Evolutionary conservation across 495 filamentous ascomycete species (phyloP).

Genomic region (Thermochaetoides thermophila): DNA sequence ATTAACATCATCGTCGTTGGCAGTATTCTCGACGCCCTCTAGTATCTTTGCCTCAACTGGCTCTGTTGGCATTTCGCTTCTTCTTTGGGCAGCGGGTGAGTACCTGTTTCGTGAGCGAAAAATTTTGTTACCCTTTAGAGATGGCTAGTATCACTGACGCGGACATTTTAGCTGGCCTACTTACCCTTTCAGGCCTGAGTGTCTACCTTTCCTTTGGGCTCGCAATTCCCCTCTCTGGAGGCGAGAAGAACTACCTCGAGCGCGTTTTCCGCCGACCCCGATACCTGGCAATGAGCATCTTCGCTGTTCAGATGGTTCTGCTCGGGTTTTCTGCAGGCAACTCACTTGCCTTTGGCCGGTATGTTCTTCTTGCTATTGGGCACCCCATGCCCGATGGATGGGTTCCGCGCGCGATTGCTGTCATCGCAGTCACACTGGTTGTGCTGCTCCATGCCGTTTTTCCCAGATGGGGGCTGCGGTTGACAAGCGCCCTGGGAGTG

Average conservation of each 20-base stretch:
- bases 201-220: conserved; percentile 30
- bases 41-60: conserved; percentile 29
- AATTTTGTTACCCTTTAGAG: no score
- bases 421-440: conserved; percentile 38
- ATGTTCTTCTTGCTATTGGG: conserved; percentile 46
- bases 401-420: conserved; percentile 44
- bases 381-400: conserved; percentile 37
- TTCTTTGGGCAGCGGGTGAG: conserved; percentile 29
- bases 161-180: conserved; percentile 3
- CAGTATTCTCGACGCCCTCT: conserved; percentile 27
- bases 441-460: conserved; percentile 41
- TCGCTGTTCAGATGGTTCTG: conserved; percentile 41
- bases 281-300: conserved; percentile 47
- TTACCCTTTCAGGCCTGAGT: conserved; percentile 12
- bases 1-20: conserved; percentile 6
- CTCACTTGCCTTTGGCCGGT: conserved; percentile 51
- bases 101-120: no score
- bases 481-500: conserved; percentile 48
- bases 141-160: not conserved
- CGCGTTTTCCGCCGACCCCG: conserved; percentile 45
- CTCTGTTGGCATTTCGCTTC: conserved; percentile 24
- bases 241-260: conserved; percentile 48
- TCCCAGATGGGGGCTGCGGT: conserved; percentile 45
- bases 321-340: conserved; percentile 42
- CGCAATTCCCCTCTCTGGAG: conserved; percentile 34